Percentiles rank a stretch among this genome's conserved stretches.
Evolutionary conservation across 345 rosid genomes (phyloP).

Genomic region (Iberis pinnata): DNA sequence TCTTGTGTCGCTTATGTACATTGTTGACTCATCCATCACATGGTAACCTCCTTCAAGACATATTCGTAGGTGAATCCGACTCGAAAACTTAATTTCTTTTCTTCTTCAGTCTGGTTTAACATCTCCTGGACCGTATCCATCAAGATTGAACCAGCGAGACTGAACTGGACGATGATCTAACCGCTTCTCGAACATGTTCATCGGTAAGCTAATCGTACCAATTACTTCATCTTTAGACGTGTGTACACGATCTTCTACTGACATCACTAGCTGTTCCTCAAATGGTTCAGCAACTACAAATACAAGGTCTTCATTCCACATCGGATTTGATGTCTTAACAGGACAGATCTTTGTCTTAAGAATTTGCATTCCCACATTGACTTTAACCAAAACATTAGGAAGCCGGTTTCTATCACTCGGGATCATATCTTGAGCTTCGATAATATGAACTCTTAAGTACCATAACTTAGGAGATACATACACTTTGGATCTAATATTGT

Average conservation of each 20-base stretch:
- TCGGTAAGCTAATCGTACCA: conserved; percentile 55
- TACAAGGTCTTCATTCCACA: conserved; percentile 84
- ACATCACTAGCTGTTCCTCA: conserved; percentile 65
- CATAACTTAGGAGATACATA: conserved; percentile 83
- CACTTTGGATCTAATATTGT: conserved; percentile 62
- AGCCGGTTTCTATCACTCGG: conserved; percentile 55
- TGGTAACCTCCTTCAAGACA: conserved; percentile 96
- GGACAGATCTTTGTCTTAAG: conserved; percentile 55
- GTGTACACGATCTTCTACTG: conserved; percentile 62
- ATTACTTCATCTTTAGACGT: conserved; percentile 57
- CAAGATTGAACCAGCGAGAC: conserved; percentile 86
- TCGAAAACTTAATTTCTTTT: conserved; percentile 67
- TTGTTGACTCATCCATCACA: conserved; percentile 81
- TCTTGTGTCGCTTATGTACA: conserved; percentile 79
- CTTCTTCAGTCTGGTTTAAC: conserved; percentile 67
- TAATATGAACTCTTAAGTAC: conserved; percentile 75
- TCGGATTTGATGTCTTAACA: conserved; percentile 41
- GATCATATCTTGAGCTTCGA: conserved; percentile 80
- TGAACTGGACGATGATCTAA: conserved; percentile 76
- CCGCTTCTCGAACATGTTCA: conserved; percentile 58
- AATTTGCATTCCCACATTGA: conserved; percentile 68
- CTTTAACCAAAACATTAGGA: conserved; percentile 69
- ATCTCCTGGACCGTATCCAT: conserved; percentile 62
- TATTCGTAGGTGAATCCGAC: conserved; percentile 66
- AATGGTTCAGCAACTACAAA: conserved; percentile 93